Evolutionary conservation across 1,284 basidiomycete species (phyloP), one percentile per base, ranked within the genome.

Genomic region (Tilletiopsis washingtonensis): DNA sequence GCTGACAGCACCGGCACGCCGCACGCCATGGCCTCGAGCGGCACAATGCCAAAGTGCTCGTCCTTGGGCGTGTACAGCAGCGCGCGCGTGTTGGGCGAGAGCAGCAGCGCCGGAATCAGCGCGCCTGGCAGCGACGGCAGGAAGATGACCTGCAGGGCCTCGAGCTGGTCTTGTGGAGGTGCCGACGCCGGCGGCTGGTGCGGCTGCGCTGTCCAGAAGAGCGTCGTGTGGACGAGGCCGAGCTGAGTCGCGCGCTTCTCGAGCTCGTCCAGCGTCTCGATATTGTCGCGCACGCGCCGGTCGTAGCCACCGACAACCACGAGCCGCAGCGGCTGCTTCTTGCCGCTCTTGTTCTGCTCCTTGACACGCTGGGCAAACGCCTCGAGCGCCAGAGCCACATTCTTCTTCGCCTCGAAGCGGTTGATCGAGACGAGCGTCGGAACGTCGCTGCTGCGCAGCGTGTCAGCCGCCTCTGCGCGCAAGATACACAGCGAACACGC

Each of bases 21-120:
- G 55, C 86, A 91, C 2, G 84, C 81, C 90, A 97, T 96, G 0
- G 83, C 91, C 74, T 98, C 94, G 4, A 97, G 81, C 0, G 93
- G 93, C 0, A 87, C 91, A 62, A 98, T 97, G 1, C 93, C 93
- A 70, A 98, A 94, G 74, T 98, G 93, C 70, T 98, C 93, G 73
- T 94, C 91, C 1, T 81, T 78, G 0, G 94, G 93, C 0, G 94
- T 98, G 74, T 98, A 98, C 3, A 97, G 79, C 0, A 98, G 78
- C 5, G 55, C 62, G 4, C 48, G 48, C 11, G 59, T 58, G 19
- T 42, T 27, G 4, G 47, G 45, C 43, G 61, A 56, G 14, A 57
- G 51, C 41, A 72, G 49, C 5, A 71, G 54, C 12, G 62, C 54
- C 37, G 60, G 59, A 37, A 72, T 62, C 12, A 71, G 44, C 9